phyloP scores from a whole-genome alignment of 1,284 basidiomycete species.

The Taiwanofungus camphoratus region DNA sequence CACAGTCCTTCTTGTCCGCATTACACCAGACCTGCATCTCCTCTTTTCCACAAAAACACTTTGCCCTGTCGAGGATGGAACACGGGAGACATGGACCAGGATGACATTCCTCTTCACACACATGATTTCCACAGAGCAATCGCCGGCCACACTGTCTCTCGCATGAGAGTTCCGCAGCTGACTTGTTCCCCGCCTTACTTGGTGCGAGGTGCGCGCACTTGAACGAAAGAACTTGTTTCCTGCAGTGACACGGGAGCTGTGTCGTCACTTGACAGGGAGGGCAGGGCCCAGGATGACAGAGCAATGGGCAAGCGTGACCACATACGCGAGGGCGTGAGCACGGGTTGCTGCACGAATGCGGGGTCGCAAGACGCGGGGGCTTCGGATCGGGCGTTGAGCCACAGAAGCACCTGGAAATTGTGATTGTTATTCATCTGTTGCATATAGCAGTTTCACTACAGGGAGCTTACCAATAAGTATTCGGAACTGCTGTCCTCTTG shows the following conservation, averaged over 20 bases:
- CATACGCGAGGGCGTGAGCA: slow-evolving; percentile 67
- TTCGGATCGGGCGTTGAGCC: slow-evolving; percentile 68
- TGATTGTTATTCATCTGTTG: not conserved
- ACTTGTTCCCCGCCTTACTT: slow-evolving; percentile 20
- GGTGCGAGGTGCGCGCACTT: slow-evolving; percentile 51
- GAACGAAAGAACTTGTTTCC: slow-evolving; percentile 53
- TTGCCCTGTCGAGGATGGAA: slow-evolving; percentile 42
- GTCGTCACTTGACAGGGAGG: slow-evolving; percentile 58
- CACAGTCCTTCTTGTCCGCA: slow-evolving; percentile 37
- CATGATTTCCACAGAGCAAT: slow-evolving; percentile 67
- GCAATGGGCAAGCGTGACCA: slow-evolving; percentile 65
- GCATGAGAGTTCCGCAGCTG: slow-evolving; percentile 52
- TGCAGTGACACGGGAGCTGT: slow-evolving; percentile 62
- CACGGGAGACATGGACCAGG: slow-evolving; percentile 68
- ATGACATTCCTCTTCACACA: slow-evolving; percentile 62
- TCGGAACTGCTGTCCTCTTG: slow-evolving; percentile 58
- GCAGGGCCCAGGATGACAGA: slow-evolving; percentile 75
- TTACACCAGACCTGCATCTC: slow-evolving; percentile 61
- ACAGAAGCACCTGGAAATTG: slow-evolving; percentile 71
- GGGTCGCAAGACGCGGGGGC: slow-evolving; percentile 63
- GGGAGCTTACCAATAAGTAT: slow-evolving; percentile 56
- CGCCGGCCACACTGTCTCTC: slow-evolving; percentile 54
- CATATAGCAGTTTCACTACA: not conserved
- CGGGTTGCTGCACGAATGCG: slow-evolving; percentile 80
- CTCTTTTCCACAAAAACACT: slow-evolving; percentile 77